Evolutionary conservation across 1,139 yeast genomes (phyloP).

Genomic region (Candida sp.): DNA sequence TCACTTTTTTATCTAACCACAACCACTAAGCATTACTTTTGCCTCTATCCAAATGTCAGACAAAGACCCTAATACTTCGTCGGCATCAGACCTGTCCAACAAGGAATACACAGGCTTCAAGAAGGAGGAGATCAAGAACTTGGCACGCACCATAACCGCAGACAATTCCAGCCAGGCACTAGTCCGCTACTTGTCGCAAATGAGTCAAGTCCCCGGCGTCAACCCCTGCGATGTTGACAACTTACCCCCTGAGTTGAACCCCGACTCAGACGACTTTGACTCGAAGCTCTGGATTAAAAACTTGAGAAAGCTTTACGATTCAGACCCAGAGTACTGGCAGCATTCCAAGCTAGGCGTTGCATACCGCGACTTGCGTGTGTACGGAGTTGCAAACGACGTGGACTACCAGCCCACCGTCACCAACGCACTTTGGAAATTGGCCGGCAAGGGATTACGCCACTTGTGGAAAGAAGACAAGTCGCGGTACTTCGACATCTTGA

Average conservation of each 20-base stretch:
- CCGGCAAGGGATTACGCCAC: slow-evolving; percentile 10
- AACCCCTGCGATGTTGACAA: slow-evolving; percentile 28
- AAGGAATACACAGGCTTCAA: slow-evolving; percentile 1
- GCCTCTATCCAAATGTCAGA: neutral
- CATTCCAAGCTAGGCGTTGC: slow-evolving; percentile 70
- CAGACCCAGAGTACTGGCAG: slow-evolving; percentile 46
- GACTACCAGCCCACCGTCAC: slow-evolving; percentile 79
- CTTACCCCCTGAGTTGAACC: slow-evolving; percentile 9
- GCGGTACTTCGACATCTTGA: slow-evolving; percentile 33
- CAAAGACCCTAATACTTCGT: neutral
- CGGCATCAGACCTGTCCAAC: neutral
- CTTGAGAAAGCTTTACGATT: slow-evolving; percentile 51
- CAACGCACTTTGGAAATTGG: slow-evolving; percentile 43
- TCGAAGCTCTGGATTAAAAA: slow-evolving; percentile 72
- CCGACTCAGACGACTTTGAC: slow-evolving; percentile 16
- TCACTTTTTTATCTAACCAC: neutral
- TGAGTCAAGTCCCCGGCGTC: slow-evolving; percentile 59
- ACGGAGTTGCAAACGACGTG: slow-evolving; percentile 77
- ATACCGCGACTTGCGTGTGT: slow-evolving; percentile 70
- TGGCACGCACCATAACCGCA: slow-evolving; percentile 37
- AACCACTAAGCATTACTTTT: too few relatives aligned
- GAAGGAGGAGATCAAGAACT: slow-evolving; percentile 21
- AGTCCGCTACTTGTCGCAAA: slow-evolving; percentile 44
- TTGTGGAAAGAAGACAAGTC: slow-evolving; percentile 46
- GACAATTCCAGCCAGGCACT: slow-evolving; percentile 12